Percentiles rank a stretch among this genome's conserved stretches.
Conservation (phyloP, 176 grass and related monocot genomes). For the Olyra latifolia region DNA sequence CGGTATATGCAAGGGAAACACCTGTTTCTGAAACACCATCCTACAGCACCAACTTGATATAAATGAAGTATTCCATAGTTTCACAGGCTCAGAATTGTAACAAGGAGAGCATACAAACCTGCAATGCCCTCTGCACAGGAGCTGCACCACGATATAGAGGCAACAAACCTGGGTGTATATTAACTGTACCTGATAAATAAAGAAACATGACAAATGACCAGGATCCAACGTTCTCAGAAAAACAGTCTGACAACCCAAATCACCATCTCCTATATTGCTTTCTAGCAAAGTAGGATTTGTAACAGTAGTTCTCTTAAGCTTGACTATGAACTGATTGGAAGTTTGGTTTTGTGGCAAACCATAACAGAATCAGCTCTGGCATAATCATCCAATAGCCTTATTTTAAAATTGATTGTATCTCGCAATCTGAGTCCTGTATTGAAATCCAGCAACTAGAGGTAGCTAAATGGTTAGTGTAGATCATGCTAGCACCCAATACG, state of each 20-base stretch:
- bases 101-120: conserved; percentile 48
- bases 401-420: neutral
- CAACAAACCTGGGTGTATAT: conserved; percentile 94
- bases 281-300: neutral
- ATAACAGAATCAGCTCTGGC: neutral
- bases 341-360: neutral
- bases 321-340: neutral
- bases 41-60: conserved; percentile 43
- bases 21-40: conserved; percentile 94
- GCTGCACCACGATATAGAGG: conserved; percentile 93
- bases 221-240: neutral
- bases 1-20: conserved; percentile 95
- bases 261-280: neutral
- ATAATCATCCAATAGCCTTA: neutral
- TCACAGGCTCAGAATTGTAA: conserved; percentile 14
- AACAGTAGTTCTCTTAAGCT: neutral
- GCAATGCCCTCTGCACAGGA: conserved; percentile 96
- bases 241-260: neutral
- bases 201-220: neutral
- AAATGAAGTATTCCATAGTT: conserved; percentile 11
- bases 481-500: conserved; percentile 10
- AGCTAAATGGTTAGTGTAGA: neutral
- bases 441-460: neutral
- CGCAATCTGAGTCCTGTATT: neutral
- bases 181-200: conserved; percentile 75